A percentile compares a stretch with the other conserved stretches of the same genome.
Conservation (phyloP, 1,284 basidiomycete species). For the Exobasidium rhododendri region DNA sequence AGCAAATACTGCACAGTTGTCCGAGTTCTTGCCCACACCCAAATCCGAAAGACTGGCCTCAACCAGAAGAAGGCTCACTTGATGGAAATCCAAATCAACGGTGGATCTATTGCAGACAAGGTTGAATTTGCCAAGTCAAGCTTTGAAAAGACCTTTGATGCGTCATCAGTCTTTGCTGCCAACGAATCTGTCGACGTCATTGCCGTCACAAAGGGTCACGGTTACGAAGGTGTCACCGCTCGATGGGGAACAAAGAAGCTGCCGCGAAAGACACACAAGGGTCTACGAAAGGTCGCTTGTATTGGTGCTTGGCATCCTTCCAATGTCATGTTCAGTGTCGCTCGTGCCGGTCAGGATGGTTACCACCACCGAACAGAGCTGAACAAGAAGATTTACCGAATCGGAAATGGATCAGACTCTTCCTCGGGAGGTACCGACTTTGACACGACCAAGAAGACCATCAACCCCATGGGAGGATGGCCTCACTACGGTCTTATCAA, state of each 20-base stretch:
- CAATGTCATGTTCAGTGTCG: constrained; percentile 99
- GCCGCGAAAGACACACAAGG: constrained; percentile 98
- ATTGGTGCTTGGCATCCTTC: constrained; percentile 99
- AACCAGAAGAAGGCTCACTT: constrained; percentile 99
- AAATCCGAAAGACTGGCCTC: constrained; percentile 91
- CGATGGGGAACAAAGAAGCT: constrained; percentile 99
- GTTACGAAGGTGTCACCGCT: constrained; percentile 98
- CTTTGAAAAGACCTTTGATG: constrained; percentile 95
- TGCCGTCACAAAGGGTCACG: constrained; percentile 98
- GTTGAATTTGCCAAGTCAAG: constrained; percentile 91
- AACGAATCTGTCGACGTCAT: constrained; percentile 96
- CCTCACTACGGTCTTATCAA: constrained; percentile 97
- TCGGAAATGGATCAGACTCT: constrained; percentile 76
- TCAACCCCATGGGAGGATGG: constrained; percentile 99
- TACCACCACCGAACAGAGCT: constrained; percentile 93
- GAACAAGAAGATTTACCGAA: constrained; percentile 95
- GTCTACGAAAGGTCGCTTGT: constrained; percentile 94
- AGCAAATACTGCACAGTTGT: constrained; percentile 99
- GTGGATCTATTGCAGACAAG: constrained; percentile 94
- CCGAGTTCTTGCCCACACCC: constrained; percentile 96
- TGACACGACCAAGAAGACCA: constrained; percentile 66
- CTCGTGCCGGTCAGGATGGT: constrained; percentile 97
- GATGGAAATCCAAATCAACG: constrained; percentile 99
- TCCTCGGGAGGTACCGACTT: constrained; percentile 79
- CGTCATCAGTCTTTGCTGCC: constrained; percentile 85